Evolutionary conservation across 768 basidiomycete species (phyloP), one percentile per base, ranked within the genome.

Genomic region (Russula ochroleuca): DNA sequence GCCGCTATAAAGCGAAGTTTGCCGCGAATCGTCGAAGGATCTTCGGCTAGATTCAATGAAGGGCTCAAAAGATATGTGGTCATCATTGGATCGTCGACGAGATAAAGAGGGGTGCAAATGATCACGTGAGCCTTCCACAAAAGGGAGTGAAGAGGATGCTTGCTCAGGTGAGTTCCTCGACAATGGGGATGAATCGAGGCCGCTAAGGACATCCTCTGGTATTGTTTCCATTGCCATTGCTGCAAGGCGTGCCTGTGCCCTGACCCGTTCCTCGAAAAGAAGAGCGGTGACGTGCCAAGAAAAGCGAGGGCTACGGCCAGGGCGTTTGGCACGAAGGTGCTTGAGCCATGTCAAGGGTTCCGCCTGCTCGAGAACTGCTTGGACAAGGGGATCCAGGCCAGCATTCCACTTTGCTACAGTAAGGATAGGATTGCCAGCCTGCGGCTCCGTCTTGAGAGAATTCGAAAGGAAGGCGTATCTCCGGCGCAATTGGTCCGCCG

Each of bases 331-430:
- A 53, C 83, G 75, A 66, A 81, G 70, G 62, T 90, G 86, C 69
- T 83, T 87, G 33, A 90, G 74, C 90, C 89, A 92, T 8, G 84
- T 83, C 51, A 87, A 77, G 8, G 89, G 87, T 69, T 92, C 90
- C 0, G 81, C 79, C 57, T 80, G 79, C 59, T 87, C 87, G 28
- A 91, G 70, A 31, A 81, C 77, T n/a, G 76, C 72, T 62, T 77
- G 81, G 10, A 81, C 73, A n/a, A 77, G 69, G 10, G 73, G 68
- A 35, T 81, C 80, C 61, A 83, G 83, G 35, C 74, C 72, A n/a
- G 75, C 72, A 67, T 84, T 83, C 90, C 90, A 92, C 21, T 80
- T 82, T 35, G 78, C 79, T 33, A 84, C 78, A 48, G 78, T 76
- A 14, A 68, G 59, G 21, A 77, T 75, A 9, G 84, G 76, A 67